Evolutionary conservation across 2,329 filamentous ascomycete species (phyloP).

Genomic region (Plenodomus lindquistii): DNA sequence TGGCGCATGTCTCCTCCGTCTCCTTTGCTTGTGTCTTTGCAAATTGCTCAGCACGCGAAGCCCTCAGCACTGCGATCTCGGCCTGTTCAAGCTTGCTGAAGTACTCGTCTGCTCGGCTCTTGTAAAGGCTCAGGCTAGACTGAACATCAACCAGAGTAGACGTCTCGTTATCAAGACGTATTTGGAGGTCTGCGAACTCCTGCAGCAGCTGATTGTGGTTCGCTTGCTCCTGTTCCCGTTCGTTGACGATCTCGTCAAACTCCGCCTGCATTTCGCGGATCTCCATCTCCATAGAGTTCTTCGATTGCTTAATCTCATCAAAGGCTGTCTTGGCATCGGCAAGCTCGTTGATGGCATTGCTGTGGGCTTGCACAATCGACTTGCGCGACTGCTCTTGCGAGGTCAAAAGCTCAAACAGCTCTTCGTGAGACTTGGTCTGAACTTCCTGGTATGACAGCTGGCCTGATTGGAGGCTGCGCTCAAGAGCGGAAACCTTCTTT

Average conservation of each 20-base stretch:
- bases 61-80: slow-evolving; percentile 92
- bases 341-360: slow-evolving; percentile 81
- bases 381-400: slow-evolving; percentile 89
- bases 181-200: slow-evolving; percentile 92
- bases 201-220: slow-evolving; percentile 86
- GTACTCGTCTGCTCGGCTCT: slow-evolving; percentile 90
- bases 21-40: slow-evolving; percentile 87
- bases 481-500: slow-evolving; percentile 87
- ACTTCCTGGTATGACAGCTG: slow-evolving; percentile 89
- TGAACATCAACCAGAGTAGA: slow-evolving; percentile 83
- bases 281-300: slow-evolving; percentile 80
- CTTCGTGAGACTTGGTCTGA: slow-evolving; percentile 90
- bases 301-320: slow-evolving; percentile 82
- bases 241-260: slow-evolving; percentile 75
- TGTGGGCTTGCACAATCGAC: slow-evolving; percentile 80
- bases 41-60: slow-evolving; percentile 88
- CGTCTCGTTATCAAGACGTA: slow-evolving; percentile 84
- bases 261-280: slow-evolving; percentile 83
- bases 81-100: slow-evolving; percentile 97
- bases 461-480: slow-evolving; percentile 83
- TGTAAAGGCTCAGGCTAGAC: slow-evolving; percentile 85
- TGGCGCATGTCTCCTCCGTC: slow-evolving; percentile 86
- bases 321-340: slow-evolving; percentile 84
- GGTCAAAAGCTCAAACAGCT: slow-evolving; percentile 88
- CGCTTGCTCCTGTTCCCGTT: slow-evolving; percentile 84